Evolutionary conservation across 2,329 filamentous ascomycete species (phyloP).

Genomic region (Xylaria digitata): DNA sequence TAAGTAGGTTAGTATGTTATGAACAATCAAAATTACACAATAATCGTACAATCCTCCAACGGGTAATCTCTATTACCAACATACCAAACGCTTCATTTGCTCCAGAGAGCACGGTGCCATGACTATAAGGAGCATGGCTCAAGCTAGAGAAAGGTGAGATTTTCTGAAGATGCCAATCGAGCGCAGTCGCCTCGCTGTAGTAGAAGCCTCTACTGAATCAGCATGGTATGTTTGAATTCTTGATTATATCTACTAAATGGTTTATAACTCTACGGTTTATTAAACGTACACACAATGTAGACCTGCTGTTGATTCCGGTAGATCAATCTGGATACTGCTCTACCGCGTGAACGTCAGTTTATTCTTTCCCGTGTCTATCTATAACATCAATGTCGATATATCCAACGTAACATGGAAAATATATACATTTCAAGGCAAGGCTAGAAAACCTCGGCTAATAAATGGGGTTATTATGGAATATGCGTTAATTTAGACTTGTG

Average conservation of each 20-base stretch:
- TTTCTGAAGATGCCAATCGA: background rate
- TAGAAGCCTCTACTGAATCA: background rate
- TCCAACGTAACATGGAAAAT: background rate
- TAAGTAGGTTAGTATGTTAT: too few relatives aligned
- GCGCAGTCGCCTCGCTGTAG: background rate
- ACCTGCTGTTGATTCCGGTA: background rate
- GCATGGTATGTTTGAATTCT: background rate
- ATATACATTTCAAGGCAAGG: background rate
- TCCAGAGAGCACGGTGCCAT: too few relatives aligned
- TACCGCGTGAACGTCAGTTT: slow-evolving; percentile 1
- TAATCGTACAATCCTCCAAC: too few relatives aligned
- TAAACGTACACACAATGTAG: background rate
- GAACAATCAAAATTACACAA: too few relatives aligned
- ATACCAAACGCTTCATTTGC: too few relatives aligned
- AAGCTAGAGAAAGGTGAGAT: background rate
- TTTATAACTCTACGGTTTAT: background rate
- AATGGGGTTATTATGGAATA: background rate
- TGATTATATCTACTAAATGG: background rate
- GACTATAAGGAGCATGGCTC: too few relatives aligned
- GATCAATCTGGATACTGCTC: background rate
- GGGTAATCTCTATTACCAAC: too few relatives aligned
- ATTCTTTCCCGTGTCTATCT: slow-evolving; percentile 5
- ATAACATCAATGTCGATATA: slow-evolving; percentile 13
- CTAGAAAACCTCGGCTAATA: background rate
- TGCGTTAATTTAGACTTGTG: slow-evolving; percentile 33